Conservation (phyloP, 2,329 filamentous ascomycete genomes). For the Podosphaera aphanis region DNA sequence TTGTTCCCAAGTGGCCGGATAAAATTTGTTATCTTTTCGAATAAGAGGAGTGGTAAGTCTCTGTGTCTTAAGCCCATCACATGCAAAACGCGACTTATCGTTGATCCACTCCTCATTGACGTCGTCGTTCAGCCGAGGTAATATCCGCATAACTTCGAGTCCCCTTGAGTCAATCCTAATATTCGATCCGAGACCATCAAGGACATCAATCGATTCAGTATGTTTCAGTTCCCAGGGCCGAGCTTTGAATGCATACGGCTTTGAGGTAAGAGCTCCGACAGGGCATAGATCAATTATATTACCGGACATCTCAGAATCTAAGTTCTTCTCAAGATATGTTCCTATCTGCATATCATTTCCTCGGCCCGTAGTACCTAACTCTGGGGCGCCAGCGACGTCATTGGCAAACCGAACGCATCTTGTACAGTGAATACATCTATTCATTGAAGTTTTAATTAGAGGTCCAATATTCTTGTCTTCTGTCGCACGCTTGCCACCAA, state of each 20-base stretch:
- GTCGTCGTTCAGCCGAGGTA: conserved; percentile 87
- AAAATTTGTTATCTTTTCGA: conserved; percentile 71
- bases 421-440: conserved; percentile 97
- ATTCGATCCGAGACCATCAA: conserved; percentile 80
- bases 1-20: conserved; percentile 87
- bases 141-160: conserved; percentile 82
- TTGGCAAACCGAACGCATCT: conserved; percentile 95
- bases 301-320: conserved; percentile 84
- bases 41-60: conserved; percentile 80
- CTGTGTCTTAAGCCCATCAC: conserved; percentile 90
- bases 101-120: conserved; percentile 99
- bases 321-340: conserved; percentile 83
- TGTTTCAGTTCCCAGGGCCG: conserved; percentile 94
- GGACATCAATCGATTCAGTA: conserved; percentile 84
- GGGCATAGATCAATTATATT: conserved; percentile 98
- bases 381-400: conserved; percentile 84
- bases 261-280: conserved; percentile 85
- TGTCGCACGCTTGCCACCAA: conserved; percentile 85
- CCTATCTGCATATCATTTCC: conserved; percentile 96
- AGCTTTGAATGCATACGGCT: conserved; percentile 92
- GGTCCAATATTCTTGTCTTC: conserved; percentile 99
- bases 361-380: conserved; percentile 81
- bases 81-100: conserved; percentile 91
- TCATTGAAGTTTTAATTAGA: conserved; percentile 98
- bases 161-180: conserved; percentile 85